Conservation (phyloP, 164 flowering plant genomes). For the Annona squamosa region DNA sequence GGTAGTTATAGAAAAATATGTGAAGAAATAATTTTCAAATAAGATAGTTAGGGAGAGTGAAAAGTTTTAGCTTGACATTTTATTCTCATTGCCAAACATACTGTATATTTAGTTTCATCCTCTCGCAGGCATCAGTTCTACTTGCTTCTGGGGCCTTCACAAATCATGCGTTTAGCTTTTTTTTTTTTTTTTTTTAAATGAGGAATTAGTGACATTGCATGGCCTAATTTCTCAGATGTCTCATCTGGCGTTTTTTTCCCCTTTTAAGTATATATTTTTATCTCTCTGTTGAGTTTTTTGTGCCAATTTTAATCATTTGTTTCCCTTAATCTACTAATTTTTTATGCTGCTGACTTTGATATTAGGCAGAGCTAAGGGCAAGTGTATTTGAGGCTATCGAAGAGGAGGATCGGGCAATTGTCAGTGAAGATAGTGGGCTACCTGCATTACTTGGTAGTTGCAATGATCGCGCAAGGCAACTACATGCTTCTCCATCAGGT, state of each 20-base stretch:
- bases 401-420: slow-evolving; percentile 80
- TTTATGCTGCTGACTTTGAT: slow-evolving; percentile 1
- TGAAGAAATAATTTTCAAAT: too few species aligned
- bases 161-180: background rate
- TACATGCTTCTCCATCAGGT: slow-evolving; percentile 98
- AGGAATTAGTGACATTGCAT: background rate
- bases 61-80: too few species aligned
- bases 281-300: background rate
- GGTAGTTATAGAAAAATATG: too few species aligned
- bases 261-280: background rate
- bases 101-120: background rate
- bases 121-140: background rate
- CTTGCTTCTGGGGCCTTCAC: background rate
- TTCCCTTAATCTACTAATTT: background rate
- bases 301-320: background rate
- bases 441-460: slow-evolving; percentile 97
- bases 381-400: slow-evolving; percentile 99
- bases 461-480: slow-evolving; percentile 91
- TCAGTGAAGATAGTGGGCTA: slow-evolving; percentile 74
- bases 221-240: background rate
- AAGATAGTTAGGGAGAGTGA: too few species aligned
- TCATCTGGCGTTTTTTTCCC: background rate
- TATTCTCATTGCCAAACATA: too few species aligned
- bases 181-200: too few species aligned
- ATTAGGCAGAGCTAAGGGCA: slow-evolving; percentile 92